Conservation (phyloP, 352 stramenopile species). For the Pythium phragmiticola region DNA sequence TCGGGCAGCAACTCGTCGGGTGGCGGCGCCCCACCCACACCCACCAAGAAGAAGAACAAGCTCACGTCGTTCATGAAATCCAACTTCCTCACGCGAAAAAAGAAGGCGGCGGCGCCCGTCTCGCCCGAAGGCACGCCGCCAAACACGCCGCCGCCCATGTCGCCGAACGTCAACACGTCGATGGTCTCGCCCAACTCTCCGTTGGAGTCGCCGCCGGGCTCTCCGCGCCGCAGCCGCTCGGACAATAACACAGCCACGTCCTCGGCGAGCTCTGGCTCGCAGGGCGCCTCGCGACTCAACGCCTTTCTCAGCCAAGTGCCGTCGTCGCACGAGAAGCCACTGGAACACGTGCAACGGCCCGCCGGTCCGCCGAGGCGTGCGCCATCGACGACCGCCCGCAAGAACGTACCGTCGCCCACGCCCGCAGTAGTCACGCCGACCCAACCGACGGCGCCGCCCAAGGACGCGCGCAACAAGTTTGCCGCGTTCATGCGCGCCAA, state of each 20-base stretch:
- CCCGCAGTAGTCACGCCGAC: neutral
- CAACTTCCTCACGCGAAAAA: slow-evolving; percentile 73
- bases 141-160: slow-evolving; percentile 52
- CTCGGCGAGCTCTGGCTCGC: slow-evolving; percentile 41
- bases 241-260: slow-evolving; percentile 32
- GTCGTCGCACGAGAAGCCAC: slow-evolving; percentile 45
- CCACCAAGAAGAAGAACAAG: slow-evolving; percentile 67
- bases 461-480: slow-evolving; percentile 72
- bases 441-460: slow-evolving; percentile 11
- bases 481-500: slow-evolving; percentile 81
- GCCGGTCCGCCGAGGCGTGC: slow-evolving; percentile 54
- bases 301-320: slow-evolving; percentile 79
- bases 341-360: slow-evolving; percentile 58
- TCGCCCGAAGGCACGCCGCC: slow-evolving; percentile 54
- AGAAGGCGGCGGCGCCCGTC: slow-evolving; percentile 35
- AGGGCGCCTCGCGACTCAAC: slow-evolving; percentile 53
- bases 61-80: slow-evolving; percentile 81
- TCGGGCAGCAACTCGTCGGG: slow-evolving; percentile 53
- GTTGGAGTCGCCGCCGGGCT: slow-evolving; percentile 26
- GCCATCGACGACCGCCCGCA: slow-evolving; percentile 33
- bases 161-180: slow-evolving; percentile 43
- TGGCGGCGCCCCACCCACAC: slow-evolving; percentile 30
- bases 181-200: slow-evolving; percentile 29
- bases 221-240: slow-evolving; percentile 26
- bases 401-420: slow-evolving; percentile 20